A percentile compares a stretch with the other conserved stretches of the same genome.
phyloP scores from a whole-genome alignment of 2,329 filamentous ascomycete species.

The Calonectria leucothoes region DNA sequence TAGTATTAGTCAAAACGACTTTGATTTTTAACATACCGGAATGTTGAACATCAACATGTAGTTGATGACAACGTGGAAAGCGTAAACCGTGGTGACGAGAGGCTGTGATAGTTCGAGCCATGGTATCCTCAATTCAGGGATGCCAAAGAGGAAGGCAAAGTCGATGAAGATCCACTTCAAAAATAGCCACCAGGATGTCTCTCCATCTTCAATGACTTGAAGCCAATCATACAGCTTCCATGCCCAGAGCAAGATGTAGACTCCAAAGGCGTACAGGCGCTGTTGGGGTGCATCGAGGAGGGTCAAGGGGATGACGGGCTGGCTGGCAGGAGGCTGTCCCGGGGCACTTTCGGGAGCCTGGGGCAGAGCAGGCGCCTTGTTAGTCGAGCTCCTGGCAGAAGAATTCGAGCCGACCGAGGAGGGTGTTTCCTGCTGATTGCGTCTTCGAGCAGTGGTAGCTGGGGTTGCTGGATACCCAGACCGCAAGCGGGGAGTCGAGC shows the following conservation, averaged over 20 bases:
- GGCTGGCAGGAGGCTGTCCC: slow-evolving; percentile 40
- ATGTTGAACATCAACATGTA: slow-evolving; percentile 94
- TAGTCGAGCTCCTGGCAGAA: slow-evolving; percentile 42
- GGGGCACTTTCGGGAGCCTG: slow-evolving; percentile 58
- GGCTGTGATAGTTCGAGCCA: slow-evolving; percentile 93
- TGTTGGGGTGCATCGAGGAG: slow-evolving; percentile 92
- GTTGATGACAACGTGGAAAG: slow-evolving; percentile 78
- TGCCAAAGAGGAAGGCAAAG: slow-evolving; percentile 84
- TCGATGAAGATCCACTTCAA: slow-evolving; percentile 95
- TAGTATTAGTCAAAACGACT: slow-evolving; percentile 10
- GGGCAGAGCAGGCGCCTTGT: slow-evolving; percentile 54
- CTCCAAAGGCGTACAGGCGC: slow-evolving; percentile 84
- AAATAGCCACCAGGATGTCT: slow-evolving; percentile 89
- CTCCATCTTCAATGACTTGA: slow-evolving; percentile 80
- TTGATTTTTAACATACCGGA: slow-evolving; percentile 63
- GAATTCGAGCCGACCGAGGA: slow-evolving; percentile 45
- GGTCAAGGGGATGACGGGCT: slow-evolving; percentile 82
- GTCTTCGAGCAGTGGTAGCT: slow-evolving; percentile 57
- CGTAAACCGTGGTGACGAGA: slow-evolving; percentile 77
- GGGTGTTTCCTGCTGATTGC: slow-evolving; percentile 47
- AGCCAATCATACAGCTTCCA: slow-evolving; percentile 93
- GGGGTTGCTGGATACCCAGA: slow-evolving; percentile 86
- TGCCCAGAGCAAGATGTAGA: slow-evolving; percentile 80
- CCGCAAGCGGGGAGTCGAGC: slow-evolving; percentile 83
- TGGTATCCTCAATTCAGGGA: slow-evolving; percentile 90